Evolutionary conservation across 148 eudicot species (phyloP), one percentile per base, ranked within the genome.

Genomic region (Fallopia convolvulus): DNA sequence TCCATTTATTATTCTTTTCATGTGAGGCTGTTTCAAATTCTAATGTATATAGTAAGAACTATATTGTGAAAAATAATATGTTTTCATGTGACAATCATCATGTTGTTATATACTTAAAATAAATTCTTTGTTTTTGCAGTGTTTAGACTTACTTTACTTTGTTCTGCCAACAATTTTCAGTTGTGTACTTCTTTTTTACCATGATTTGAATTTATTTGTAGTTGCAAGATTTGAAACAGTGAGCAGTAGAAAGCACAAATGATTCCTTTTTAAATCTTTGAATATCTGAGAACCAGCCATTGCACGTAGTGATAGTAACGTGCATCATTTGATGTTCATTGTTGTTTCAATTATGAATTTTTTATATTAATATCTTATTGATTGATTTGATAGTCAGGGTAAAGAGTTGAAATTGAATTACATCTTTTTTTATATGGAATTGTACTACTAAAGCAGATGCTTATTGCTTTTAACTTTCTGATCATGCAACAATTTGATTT

Each of bases 221-320:
- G 99, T 80, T 95, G 90, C 90, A 92, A 88, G 97, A 95, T 76
- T 78, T 95, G 85, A 88, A 95, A 83, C 90, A 91, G 75, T 90
- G 97, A 75, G 93, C 97, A 26, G 90, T 90, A 74, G 97, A 93
- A 58, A 91, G 89, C 81, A 77, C 76, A 80, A 97, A 95, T 71
- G 97, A 88, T 52, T 83, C 86, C 53, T 83, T 87, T 82, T 72
- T 86, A 49, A 91, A 72, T 77, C 97, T 97, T 70, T 97, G 99
- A 42, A 78, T 93, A 80, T 95, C 97, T 42, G 93, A 88, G 79
- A 95, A 90, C 90, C 97, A 91, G 86, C 97, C 99, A 70, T 90
- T 95, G 82, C 99, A 95, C 85, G 99, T 95, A 75, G 82, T 95
- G 82, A 91, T 95, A 97, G 97, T 95, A 86, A 90, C 90, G 74